Conservation (phyloP, 768 basidiomycete species). For the Crepidotus variabilis region DNA sequence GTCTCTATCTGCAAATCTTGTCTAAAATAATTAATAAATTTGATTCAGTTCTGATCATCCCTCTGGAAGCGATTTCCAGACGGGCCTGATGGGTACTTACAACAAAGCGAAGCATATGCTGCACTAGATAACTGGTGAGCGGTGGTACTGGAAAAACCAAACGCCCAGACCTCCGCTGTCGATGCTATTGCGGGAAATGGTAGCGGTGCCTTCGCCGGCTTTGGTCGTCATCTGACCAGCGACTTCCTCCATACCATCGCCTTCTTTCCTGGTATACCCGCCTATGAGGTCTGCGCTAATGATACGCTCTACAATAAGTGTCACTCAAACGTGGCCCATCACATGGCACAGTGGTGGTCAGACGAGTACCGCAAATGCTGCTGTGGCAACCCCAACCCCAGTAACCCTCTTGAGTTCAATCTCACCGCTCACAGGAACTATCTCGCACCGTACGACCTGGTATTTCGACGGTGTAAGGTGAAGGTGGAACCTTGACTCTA, state of each 20-base stretch:
- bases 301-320: background rate
- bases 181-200: constrained; percentile 5
- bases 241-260: constrained; percentile 7
- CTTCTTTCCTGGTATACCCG: constrained; percentile 3
- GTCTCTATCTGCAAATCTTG: too few species aligned
- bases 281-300: background rate
- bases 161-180: background rate
- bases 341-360: too few species aligned
- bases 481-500: background rate
- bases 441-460: background rate
- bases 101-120: background rate
- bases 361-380: background rate
- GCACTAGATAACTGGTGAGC: background rate
- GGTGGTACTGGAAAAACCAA: background rate
- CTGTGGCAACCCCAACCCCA: background rate
- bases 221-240: constrained; percentile 12
- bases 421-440: background rate
- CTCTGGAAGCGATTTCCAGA: constrained; percentile 2
- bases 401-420: background rate
- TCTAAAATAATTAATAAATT: too few species aligned
- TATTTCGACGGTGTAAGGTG: background rate
- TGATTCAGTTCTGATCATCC: background rate
- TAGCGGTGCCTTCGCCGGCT: constrained; percentile 5
- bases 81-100: constrained; percentile 1
- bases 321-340: too few species aligned